phyloP scores from a whole-genome alignment of 148 eudicot species.

The Suaeda aralocaspica region DNA sequence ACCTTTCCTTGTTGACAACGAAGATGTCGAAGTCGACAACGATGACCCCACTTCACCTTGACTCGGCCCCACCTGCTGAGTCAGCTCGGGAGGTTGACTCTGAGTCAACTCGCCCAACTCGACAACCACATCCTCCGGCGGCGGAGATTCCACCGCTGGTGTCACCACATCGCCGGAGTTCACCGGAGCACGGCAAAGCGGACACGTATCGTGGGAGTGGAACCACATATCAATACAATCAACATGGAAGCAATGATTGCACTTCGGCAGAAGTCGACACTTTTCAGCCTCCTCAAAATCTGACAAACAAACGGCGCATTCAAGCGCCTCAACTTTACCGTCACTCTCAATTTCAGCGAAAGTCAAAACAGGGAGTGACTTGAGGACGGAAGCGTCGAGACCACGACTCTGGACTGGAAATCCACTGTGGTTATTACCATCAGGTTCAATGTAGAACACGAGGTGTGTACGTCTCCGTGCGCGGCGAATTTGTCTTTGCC shows the following conservation, averaged over 20 bases:
- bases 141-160: neutral
- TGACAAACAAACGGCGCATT: slow-evolving; percentile 91
- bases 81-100: slow-evolving; percentile 19
- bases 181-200: slow-evolving; percentile 74
- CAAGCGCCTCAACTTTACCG: slow-evolving; percentile 19
- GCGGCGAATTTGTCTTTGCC: slow-evolving; percentile 44
- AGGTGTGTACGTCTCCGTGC: slow-evolving; percentile 46
- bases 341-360: neutral
- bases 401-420: slow-evolving; percentile 36
- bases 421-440: slow-evolving; percentile 11
- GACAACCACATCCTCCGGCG: neutral
- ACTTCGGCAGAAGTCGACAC: slow-evolving; percentile 61
- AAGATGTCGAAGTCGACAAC: slow-evolving; percentile 11
- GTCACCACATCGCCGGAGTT: slow-evolving; percentile 32
- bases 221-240: slow-evolving; percentile 96
- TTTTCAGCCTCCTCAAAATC: slow-evolving; percentile 67
- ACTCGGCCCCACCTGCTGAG: slow-evolving; percentile 2
- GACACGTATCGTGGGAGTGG: slow-evolving; percentile 77
- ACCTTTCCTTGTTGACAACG: slow-evolving; percentile 42
- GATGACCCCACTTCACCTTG: neutral
- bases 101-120: slow-evolving; percentile 19
- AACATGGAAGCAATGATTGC: slow-evolving; percentile 61
- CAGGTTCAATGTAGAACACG: slow-evolving; percentile 55
- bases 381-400: slow-evolving; percentile 46
- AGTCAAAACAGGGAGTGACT: slow-evolving; percentile 49